Base-by-base conservation (phyloP, 805 yeast species). In the Candida namnaoensis region DNA sequence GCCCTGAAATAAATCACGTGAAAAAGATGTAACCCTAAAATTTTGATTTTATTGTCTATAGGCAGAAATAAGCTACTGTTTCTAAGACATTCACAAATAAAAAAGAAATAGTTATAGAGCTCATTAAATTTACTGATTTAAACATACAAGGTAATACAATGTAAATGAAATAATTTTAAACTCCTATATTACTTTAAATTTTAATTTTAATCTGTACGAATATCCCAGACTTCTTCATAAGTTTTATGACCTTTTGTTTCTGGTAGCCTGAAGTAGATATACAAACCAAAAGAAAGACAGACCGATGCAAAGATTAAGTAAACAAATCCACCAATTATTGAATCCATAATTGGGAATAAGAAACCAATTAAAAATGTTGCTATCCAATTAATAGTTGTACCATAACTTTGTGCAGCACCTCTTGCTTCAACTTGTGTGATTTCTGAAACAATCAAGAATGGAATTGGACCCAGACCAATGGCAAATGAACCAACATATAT, bases 381-480 rank as follows among this genome's bases (percentile, higher is more conserved):
- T 10, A 86, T 51, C 97, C 97, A 91, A 59, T 91, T 93, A 66
- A 86, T 76, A 12, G 87, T 76, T 0, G 93, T 88, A 11, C 96
- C 98, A 69, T 86, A 82, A 57, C 95, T 82, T 62, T 93, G 99
- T 0, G 98, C 97, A 37, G 79, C 69, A 3, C 90, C 90, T 43
- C 79, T 80, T 2, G 91, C 91, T 44, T 79, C 77, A 2, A 73
- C 64, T 45, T 88, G 95, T 0, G 95, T 82, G n/a, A 91, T 80
- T 57, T 93, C 98, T 7, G 95, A 77, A 10, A 91, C 81, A 40
- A 90, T 63, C 49, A 91, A 64, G 64, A 93, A 91, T 35, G 99
- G 99, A 41, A 93, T 88, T 7, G 99, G 99, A 0, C 99, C 99
- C 46, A 88, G 60, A 0, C 99, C 99, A 32, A 84, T 65, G 0